phyloP scores from a whole-genome alignment of 768 basidiomycete species.

The Suillus alpinus region DNA sequence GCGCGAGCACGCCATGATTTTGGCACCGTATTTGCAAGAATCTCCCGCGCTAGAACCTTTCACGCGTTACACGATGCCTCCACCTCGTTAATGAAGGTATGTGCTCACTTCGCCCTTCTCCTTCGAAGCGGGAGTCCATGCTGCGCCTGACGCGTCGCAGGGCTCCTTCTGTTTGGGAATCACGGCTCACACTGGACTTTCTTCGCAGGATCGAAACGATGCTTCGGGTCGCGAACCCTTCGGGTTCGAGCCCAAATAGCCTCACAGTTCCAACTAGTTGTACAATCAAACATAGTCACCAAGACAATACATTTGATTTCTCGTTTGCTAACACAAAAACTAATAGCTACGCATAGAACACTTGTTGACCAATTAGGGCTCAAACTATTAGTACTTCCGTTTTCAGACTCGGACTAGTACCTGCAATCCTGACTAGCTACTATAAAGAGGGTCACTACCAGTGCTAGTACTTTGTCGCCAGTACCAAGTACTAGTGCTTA shows the following conservation, averaged over 20 bases:
- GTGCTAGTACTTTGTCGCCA: too few relatives aligned
- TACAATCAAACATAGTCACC: background rate
- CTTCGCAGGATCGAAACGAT: background rate
- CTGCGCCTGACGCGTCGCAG: conserved; percentile 1
- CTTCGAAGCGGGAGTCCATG: background rate
- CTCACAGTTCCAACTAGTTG: background rate
- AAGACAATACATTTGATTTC: background rate
- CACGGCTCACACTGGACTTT: background rate
- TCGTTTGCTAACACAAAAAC: background rate
- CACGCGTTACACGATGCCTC: conserved; percentile 13
- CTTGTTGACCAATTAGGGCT: background rate
- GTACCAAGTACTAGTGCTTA: background rate
- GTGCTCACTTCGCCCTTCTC: background rate
- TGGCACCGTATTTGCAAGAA: conserved; percentile 26
- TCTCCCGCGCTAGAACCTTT: conserved; percentile 5
- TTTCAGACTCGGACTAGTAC: background rate
- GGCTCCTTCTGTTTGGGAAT: background rate
- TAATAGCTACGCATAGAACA: background rate
- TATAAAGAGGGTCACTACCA: too few relatives aligned
- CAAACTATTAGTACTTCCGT: background rate
- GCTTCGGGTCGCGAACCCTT: background rate
- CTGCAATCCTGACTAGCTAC: too few relatives aligned
- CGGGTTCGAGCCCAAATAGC: background rate
- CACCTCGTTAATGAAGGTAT: too few relatives aligned
- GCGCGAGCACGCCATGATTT: conserved; percentile 23